These are phyloP conservation scores for Lagenaria siceraria DNA, from an alignment of 306 rosid genomes.

Conservation along the genomic window DNA sequence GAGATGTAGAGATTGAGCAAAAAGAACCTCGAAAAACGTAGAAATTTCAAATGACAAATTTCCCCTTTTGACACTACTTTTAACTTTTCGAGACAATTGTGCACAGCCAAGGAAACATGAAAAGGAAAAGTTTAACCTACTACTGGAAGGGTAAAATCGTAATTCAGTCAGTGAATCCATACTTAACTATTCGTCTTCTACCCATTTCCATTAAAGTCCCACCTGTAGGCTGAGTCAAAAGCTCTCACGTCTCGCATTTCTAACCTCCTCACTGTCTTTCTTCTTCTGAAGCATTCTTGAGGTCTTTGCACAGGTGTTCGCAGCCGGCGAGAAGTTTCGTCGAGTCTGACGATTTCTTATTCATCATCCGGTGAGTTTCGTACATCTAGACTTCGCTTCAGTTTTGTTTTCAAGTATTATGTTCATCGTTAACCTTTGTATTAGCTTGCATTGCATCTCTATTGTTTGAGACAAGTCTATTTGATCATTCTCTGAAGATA, in stretches of 20 bases:
- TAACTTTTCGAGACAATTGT: no score
- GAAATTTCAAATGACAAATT: not conserved
- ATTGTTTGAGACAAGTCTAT: not conserved
- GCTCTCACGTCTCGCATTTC: not conserved
- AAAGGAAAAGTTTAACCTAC: no score
- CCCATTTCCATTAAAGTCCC: not conserved
- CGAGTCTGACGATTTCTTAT: not conserved
- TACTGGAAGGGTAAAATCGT: not conserved
- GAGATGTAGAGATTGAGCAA: not conserved
- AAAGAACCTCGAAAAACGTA: not conserved
- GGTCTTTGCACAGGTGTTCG: not conserved
- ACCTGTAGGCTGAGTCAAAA: not conserved
- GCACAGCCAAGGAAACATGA: no score
- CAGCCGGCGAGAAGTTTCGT: not conserved
- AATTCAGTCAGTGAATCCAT: not conserved
- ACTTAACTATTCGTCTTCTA: not conserved
- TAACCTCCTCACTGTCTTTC: no score
- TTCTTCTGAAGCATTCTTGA: not conserved
- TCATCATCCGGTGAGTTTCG: not conserved
- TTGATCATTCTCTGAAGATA: not conserved
- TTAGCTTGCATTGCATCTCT: not conserved
- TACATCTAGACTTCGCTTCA: not conserved
- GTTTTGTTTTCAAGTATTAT: not conserved
- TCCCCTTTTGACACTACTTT: not conserved
- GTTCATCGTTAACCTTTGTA: not conserved